These are phyloP conservation scores for Leishmania turanica DNA, from an alignment of 208 protist genomes.

Conservation along the genomic window DNA sequence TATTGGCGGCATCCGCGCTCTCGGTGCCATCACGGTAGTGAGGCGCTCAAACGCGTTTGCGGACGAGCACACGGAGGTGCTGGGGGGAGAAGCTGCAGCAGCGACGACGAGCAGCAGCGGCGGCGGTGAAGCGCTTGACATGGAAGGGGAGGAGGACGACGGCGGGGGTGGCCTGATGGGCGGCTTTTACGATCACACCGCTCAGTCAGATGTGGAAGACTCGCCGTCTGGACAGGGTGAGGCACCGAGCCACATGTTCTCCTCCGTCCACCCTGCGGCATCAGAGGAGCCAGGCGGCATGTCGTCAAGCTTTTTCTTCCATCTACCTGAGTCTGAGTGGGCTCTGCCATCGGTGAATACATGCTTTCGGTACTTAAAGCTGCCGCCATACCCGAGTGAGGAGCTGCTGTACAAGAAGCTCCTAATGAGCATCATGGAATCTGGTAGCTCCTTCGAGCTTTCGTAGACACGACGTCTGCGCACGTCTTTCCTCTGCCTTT, in stretches of 20 bases:
- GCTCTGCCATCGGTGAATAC: conserved; percentile 91
- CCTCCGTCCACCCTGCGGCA: conserved; percentile 1
- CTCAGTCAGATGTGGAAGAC: conserved; percentile 24
- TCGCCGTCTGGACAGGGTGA: conserved; percentile 11
- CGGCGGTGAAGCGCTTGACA: neutral
- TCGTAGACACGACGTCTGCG: conserved; percentile 39
- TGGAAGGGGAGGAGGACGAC: conserved; percentile 32
- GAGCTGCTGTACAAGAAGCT: conserved; percentile 89
- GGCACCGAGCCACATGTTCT: conserved; percentile 4
- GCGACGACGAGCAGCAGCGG: neutral
- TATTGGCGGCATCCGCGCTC: conserved; percentile 71
- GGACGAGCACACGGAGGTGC: conserved; percentile 23
- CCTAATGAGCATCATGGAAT: conserved; percentile 75
- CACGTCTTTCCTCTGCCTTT: neutral
- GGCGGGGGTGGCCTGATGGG: conserved; percentile 8
- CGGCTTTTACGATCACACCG: conserved; percentile 9
- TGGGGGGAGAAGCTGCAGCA: conserved; percentile 14
- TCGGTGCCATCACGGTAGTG: conserved; percentile 92
- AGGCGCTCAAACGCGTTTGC: conserved; percentile 65
- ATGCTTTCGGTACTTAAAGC: conserved; percentile 92
- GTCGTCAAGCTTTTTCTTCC: neutral
- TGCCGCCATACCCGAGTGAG: conserved; percentile 86
- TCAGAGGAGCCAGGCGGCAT: conserved; percentile 17
- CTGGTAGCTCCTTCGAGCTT: conserved; percentile 84
- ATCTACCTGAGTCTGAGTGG: conserved; percentile 61